Base-by-base conservation (phyloP, 2,329 filamentous ascomycete species). In the Fusarium sp. region DNA sequence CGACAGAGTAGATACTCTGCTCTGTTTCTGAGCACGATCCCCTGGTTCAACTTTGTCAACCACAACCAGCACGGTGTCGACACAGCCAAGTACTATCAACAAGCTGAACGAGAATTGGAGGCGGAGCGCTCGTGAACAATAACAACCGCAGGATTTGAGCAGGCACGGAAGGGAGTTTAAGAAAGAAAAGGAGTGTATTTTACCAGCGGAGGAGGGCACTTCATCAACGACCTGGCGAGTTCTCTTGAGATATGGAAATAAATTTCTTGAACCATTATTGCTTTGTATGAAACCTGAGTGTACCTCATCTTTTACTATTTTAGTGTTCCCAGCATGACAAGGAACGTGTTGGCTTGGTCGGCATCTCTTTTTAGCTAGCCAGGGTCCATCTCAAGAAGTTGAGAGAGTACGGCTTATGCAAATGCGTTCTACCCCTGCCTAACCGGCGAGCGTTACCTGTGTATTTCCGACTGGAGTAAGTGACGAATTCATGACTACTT, bases 41-140 rank as follows among this genome's bases (percentile, higher is more conserved):
- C 95, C 41, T 98, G 94, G 96, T 95, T 97, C 84, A 99, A 99
- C 86, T 92, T 99, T 83, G 95, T 97, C 78, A 98, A 99, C 83
- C 96, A 99, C 83, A 91, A 89, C 79, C 85, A 97, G 88, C 96
- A 99, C 80, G 96, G 96, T 74, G 93, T 99, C 63, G 96, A 99
- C 80, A 99, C 96, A 32, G 94, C 95, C 71, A 99, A 99, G 85
- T 99, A 99, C 85, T 99, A 97, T 83, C 91, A 91, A 79, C 94
- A 97, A 81, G 96, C 96, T 10, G 96, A 99, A 86, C 87, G 91
- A 80, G 96, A 99, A 82, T 83, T 99, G 76, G 96, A 97, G 83
- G 91, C 90, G 41, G 94, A 97, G 55, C 71, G 64, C 40, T 73
- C 61, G 53, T 65, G 65, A 67, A 51, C 20, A 16, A 22, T n/a